Evolutionary conservation across 2,329 filamentous ascomycete genomes (phyloP).

Genomic region (Phaeosphaeria sp.): DNA sequence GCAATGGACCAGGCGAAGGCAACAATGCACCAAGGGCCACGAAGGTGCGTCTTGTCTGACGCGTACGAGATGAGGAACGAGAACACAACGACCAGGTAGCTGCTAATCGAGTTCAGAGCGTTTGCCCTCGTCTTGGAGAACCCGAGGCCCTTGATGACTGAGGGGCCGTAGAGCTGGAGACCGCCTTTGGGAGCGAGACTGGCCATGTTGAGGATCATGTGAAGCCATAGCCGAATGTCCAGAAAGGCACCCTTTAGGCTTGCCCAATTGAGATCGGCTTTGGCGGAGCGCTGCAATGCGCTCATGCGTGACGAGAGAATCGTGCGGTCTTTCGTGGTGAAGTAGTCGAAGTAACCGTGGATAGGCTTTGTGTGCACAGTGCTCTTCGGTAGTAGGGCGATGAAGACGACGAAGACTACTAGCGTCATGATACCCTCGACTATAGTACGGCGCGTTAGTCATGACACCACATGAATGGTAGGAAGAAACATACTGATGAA

Average conservation of each 20-base stretch:
- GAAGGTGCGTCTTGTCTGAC: background rate
- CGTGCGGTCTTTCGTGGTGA: background rate
- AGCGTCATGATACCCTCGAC: background rate
- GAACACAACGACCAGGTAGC: background rate
- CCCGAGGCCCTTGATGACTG: background rate
- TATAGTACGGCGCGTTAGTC: background rate
- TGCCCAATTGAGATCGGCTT: background rate
- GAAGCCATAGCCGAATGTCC: background rate
- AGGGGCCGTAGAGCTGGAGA: background rate
- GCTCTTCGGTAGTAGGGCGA: background rate
- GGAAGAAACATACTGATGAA: slow-evolving; percentile 53
- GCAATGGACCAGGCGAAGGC: background rate
- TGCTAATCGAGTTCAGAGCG: background rate
- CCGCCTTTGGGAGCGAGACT: background rate
- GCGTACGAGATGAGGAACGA: background rate
- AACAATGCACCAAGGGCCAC: background rate
- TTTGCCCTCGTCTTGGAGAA: background rate
- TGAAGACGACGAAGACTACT: background rate
- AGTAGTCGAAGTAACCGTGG: background rate
- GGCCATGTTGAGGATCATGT: background rate
- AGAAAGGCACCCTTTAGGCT: background rate
- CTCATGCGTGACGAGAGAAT: background rate
- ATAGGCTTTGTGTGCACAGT: background rate
- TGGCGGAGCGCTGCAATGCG: background rate
- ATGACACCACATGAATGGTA: background rate